Evolutionary conservation across 1,284 basidiomycete species (phyloP), one percentile per base, ranked within the genome.

Genomic region (Moniliella sp.): DNA sequence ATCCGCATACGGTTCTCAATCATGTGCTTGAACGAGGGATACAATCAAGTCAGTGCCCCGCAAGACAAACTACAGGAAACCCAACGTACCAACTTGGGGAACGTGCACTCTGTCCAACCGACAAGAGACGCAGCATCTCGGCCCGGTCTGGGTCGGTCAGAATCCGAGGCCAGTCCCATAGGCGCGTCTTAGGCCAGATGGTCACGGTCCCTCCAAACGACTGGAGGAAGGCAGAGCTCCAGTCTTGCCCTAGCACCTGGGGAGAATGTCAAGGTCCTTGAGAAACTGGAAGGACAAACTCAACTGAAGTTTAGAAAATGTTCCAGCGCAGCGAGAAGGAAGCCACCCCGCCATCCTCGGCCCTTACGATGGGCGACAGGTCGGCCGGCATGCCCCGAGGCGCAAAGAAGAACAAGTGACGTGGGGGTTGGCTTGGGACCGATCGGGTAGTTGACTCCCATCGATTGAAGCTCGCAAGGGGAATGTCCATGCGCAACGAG

Each of bases 391-490:
- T 82, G 3, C 88, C 88, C 47, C 81, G 70, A 17, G 83, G 78
- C 1, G 82, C 82, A 52, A 93, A 94, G 65, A 91, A 88, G 65
- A 97, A 97, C n/a, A 94, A 52, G 61, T 94, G 88, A 13, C 17
- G 14, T 18, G 26, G 21, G n/a, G 28, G 28, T n/a, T n/a, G n/a
- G n/a, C n/a, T n/a, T n/a, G n/a, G n/a, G n/a, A n/a, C n/a, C n/a
- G n/a, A n/a, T n/a, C n/a, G n/a, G n/a, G n/a, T n/a, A n/a, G n/a
- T n/a, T n/a, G n/a, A n/a, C n/a, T n/a, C n/a, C n/a, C n/a, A n/a
- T n/a, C n/a, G n/a, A 17, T 30, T 30, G 18, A 94, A 66, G 25
- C 76, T 71, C 60, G 88, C 81, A 8, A 93, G 68, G 2, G 88
- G 88, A 40, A 97, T 93, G 60, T 97, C 88, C 34, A 93, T 84